Evolutionary conservation across 1,284 basidiomycete genomes (phyloP).

Genomic region (Pascua sp.): DNA sequence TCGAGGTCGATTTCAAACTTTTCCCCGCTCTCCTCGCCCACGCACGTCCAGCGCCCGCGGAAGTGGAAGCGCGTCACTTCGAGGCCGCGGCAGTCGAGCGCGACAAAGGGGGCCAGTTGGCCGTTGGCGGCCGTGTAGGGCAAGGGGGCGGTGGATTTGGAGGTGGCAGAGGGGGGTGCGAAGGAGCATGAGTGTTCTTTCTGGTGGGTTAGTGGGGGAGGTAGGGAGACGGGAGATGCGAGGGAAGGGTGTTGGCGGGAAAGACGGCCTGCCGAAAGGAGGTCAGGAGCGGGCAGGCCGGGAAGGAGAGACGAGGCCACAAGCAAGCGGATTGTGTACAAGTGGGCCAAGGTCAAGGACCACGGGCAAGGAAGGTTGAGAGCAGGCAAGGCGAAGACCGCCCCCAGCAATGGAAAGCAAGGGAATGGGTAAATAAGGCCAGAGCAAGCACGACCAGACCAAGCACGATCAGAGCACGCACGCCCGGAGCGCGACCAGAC

Average conservation of each 20-base stretch:
- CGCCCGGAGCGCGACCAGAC: too few relatives aligned
- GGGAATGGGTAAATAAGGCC: too few relatives aligned
- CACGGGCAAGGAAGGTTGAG: too few relatives aligned
- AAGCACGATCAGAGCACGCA: too few relatives aligned
- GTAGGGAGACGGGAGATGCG: not conserved
- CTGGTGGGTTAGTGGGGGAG: constrained; percentile 17
- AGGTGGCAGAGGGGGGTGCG: constrained; percentile 25
- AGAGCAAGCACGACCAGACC: too few relatives aligned
- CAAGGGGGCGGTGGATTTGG: constrained; percentile 34
- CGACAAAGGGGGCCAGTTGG: constrained; percentile 35
- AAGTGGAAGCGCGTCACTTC: constrained; percentile 47
- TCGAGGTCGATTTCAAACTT: constrained; percentile 46
- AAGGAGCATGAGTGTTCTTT: constrained; percentile 50
- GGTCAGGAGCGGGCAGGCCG: not conserved
- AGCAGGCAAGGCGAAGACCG: too few relatives aligned
- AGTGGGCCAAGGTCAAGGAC: too few relatives aligned
- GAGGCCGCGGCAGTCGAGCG: constrained; percentile 48
- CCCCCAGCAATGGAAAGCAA: too few relatives aligned
- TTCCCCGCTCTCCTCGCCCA: constrained; percentile 29
- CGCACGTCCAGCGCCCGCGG: constrained; percentile 32
- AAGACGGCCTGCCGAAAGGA: too few relatives aligned
- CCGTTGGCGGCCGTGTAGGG: constrained; percentile 32
- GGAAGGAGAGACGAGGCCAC: not conserved
- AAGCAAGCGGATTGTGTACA: not conserved
- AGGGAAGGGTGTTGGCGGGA: too few relatives aligned